phyloP scores from a whole-genome alignment of 305 asterid species.

The Solanum hybrid region DNA sequence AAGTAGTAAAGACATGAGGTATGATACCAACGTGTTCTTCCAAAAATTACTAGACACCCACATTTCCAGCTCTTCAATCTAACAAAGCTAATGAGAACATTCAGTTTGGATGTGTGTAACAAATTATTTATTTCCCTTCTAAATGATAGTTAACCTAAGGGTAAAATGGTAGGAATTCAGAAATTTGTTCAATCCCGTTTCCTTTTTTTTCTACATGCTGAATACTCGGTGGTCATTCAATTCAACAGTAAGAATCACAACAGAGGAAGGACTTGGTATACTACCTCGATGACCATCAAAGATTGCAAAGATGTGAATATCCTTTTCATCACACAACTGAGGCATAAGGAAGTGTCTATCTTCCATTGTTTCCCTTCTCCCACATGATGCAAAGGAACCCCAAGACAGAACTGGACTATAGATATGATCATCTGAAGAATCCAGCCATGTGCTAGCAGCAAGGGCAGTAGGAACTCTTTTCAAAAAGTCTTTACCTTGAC shows the following conservation, averaged over 20 bases:
- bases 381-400: slow-evolving; percentile 89
- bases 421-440: slow-evolving; percentile 30
- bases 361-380: slow-evolving; percentile 97
- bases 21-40: neutral
- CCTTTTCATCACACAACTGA: slow-evolving; percentile 35
- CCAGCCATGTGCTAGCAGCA: slow-evolving; percentile 29
- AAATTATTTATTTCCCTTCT: neutral
- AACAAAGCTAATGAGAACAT: neutral
- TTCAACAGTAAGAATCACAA: neutral
- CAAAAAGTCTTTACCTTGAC: slow-evolving; percentile 42
- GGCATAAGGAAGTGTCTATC: slow-evolving; percentile 77
- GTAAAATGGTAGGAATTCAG: neutral
- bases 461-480: slow-evolving; percentile 25
- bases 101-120: neutral
- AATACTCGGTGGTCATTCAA: neutral
- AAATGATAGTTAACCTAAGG: neutral
- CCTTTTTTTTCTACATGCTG: neutral
- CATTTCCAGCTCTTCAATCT: neutral
- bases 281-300: slow-evolving; percentile 99
- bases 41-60: neutral
- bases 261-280: neutral
- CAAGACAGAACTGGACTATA: slow-evolving; percentile 71
- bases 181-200: neutral
- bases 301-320: slow-evolving; percentile 70
- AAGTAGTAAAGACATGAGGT: neutral